phyloP scores from a whole-genome alignment of 2,329 filamentous ascomycete genomes.

The Exutisphaerella laricina region DNA sequence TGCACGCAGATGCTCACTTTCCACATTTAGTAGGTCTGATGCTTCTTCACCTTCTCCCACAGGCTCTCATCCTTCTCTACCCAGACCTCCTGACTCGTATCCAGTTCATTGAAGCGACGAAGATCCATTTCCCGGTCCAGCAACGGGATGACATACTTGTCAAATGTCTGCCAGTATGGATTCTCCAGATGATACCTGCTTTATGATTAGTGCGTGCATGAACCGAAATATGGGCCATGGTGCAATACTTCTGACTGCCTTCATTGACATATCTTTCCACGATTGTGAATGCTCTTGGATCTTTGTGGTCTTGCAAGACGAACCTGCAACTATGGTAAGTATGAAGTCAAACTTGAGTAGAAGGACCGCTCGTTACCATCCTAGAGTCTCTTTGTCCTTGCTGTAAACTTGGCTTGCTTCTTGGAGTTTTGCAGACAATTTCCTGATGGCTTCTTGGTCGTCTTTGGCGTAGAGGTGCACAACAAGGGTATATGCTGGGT shows the following conservation, averaged over 20 bases:
- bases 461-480: constrained; percentile 66
- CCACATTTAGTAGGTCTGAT: constrained; percentile 26
- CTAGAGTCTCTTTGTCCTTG: constrained; percentile 60
- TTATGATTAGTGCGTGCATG: background rate
- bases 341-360: background rate
- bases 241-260: constrained; percentile 40
- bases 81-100: constrained; percentile 44
- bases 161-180: constrained; percentile 71
- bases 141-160: constrained; percentile 65
- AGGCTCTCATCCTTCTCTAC: constrained; percentile 32
- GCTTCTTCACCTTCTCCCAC: constrained; percentile 33
- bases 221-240: background rate
- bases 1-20: background rate
- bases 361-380: constrained; percentile 26
- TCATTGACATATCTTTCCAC: constrained; percentile 69
- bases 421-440: constrained; percentile 65
- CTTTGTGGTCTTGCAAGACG: constrained; percentile 69
- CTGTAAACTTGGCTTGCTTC: constrained; percentile 69
- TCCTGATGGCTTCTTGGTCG: constrained; percentile 57
- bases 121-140: constrained; percentile 66
- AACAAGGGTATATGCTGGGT: constrained; percentile 55
- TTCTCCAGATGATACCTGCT: constrained; percentile 48
- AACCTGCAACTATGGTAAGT: constrained; percentile 48
- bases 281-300: constrained; percentile 66
- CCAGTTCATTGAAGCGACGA: constrained; percentile 61